Evolutionary conservation across 192 early-diverging fungal genomes (phyloP), one percentile per base, ranked within the genome.

Genomic region (Endogone sp.): DNA sequence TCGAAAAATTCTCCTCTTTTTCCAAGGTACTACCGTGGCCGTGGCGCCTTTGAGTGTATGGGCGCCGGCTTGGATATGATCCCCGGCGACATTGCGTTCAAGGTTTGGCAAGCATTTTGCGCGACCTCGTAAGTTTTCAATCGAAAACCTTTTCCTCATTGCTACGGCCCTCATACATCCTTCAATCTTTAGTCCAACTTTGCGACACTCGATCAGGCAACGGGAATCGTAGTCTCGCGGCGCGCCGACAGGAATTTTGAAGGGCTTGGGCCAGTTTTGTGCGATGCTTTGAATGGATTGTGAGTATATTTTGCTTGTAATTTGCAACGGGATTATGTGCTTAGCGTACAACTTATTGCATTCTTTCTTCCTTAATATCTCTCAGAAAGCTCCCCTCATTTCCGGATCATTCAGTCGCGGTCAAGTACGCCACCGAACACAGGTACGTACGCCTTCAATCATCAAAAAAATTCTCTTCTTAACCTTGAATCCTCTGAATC

Each of bases 61-160:
- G 75, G 75, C 16, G 75, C 75, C 16, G 75, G 75, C 4, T 25
- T 76, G 21, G 61, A 66, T 25, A 76, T 76, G 75, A 63, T 65
- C 22, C 75, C 69, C n/a, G 75, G 75, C 13, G 75, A 76, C 57
- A 76, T 76, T 68, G 75, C 75, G 11, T 76, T 76, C 16, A 76
- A 76, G 30, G 71, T 73, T 62, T 30, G 13, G 22, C 23, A 4
- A 8, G 6, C 24, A 32, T 62, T 27, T 10, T 9, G 29, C 21
- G 11, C 31, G 21, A 64, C 21, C 22, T 13, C 13, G 60, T 10
- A 64, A 64, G 29, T 64, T 37, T 31, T 49, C 16, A 49, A n/a
- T n/a, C n/a, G n/a, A n/a, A n/a, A n/a, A n/a, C n/a, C 37, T 49
- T 44, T 49, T 32, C 37, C 37, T 49, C 37, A 11, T 49, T 6